Base-by-base conservation (phyloP, 495 filamentous ascomycete genomes). In the Podospora pseudopauciseta region DNA sequence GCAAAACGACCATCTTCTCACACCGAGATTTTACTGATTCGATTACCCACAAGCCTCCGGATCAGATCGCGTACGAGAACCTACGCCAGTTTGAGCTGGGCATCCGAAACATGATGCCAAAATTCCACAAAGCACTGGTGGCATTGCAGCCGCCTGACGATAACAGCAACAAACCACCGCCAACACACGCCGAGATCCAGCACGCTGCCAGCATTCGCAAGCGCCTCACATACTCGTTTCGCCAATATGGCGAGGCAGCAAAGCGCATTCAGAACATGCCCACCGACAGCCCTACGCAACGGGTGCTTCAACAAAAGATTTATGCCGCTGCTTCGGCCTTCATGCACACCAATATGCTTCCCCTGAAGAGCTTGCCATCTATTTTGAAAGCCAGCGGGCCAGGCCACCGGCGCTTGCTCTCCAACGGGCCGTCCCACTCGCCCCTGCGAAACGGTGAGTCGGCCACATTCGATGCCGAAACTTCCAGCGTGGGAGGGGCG, bases 131-230 rank as follows among this genome's bases (percentile, higher is more conserved):
- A 55, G 82, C 95, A 0, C 84, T 98, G 0, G 62, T 86, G 15
- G 83, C 88, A 3, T 72, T 82, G 58, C 78, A 81, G 68, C 74
- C 75, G 28, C 75, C 77, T 11, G 73, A 71, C 18, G 70, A 72
- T 56, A 88, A 71, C 30, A 87, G 68, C 0, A 85, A 88, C 62
- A 89, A 87, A 62, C 77, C 77, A 1, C 90, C 93, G 0, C 93
- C 94, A 0, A 86, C 88, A 3, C 86, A 88, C 15, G 80, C 82
- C 6, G 91, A 96, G 68, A 86, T 98, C 65, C 84, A 90, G 65
- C 94, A 98, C 71, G 95, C 96, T 3, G 90, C 90, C 32, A 96
- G 93, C 79, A 89, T 95, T 9, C 90, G 95, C 60, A 97, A 94
- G 77, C 88, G 94, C 53, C 85, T 99, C 1, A 94, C 91, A 7